Evolutionary conservation across 441 rosid species (phyloP).

Genomic region (Flueggea neowawraea): DNA sequence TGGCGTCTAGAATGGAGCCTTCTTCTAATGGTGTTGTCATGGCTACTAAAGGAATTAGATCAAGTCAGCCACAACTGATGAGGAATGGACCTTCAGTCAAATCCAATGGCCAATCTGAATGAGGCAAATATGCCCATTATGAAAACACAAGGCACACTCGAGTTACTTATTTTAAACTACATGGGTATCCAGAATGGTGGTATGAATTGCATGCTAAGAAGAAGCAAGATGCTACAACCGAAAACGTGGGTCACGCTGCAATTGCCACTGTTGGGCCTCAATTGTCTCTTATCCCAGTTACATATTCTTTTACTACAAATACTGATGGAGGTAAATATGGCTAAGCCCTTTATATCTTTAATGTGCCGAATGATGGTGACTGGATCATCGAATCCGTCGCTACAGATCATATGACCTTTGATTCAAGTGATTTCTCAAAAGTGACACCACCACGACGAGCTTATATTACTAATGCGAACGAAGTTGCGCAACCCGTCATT

Average conservation of each 20-base stretch:
- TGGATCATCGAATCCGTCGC: slow-evolving; percentile 1
- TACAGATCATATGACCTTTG: neutral
- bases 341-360: too few species aligned
- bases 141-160: neutral
- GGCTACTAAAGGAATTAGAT: too few species aligned
- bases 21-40: too few species aligned
- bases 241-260: neutral
- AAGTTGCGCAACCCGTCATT: too few species aligned
- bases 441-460: too few species aligned
- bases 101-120: too few species aligned
- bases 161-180: slow-evolving; percentile 2
- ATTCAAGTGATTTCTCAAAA: neutral
- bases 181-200: slow-evolving; percentile 1
- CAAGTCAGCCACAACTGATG: too few species aligned
- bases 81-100: too few species aligned
- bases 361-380: neutral
- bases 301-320: neutral
- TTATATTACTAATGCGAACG: too few species aligned
- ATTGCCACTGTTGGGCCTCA: neutral
- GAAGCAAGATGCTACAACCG: neutral
- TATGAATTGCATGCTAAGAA: too few species aligned
- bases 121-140: neutral
- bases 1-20: too few species aligned
- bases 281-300: neutral
- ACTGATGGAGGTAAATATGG: neutral